Base-by-base conservation (phyloP, 257 asterid genomes). In the Mentha longifolia region DNA sequence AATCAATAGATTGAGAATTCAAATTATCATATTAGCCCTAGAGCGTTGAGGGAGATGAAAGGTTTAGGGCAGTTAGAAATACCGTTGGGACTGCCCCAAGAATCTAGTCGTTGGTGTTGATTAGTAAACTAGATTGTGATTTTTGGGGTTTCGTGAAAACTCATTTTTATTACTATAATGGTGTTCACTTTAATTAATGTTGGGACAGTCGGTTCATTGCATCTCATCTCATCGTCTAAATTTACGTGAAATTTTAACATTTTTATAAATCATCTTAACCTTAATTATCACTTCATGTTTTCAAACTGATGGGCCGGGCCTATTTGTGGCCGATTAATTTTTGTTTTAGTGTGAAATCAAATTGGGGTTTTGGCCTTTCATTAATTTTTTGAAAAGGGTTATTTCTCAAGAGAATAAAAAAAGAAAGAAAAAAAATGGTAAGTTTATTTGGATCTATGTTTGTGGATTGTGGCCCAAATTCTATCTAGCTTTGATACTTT, bases 91-190 rank as follows among this genome's bases (percentile, higher is more conserved):
- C 7, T 51, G 65, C 41, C 31, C 83, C 79, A 80, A 76, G 82
- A 82, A 84, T 83, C 79, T 79, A 75, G 82, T 57, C 80, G 3
- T 39, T 49, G 72, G 47, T 50, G 58, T 1, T 67, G 17, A 50
- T 74, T 64, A 54, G 80, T 62, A 69, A 77, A 88, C 74, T 78
- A 77, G 82, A 79, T 85, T 79, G 85, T 59, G 84, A 88, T 86
- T 61, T 84, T 79, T 84, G 74, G 90, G 90, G 83, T 82, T 82
- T 76, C 80, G 87, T 68, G 61, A 28, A 35, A 19, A 73, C 57
- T 25, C 61, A 67, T 73, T 31, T 70, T 47, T 33, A 1, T 33
- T 5, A 33, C 5, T 33, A 33, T 59, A 65, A 43, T 25, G 67
- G 60, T 51, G 59, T 71, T 62, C 61, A 59, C 69, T 79, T 76